Base-by-base conservation (phyloP, 208 protist genomes). In the Novymonas esmeraldas region DNA sequence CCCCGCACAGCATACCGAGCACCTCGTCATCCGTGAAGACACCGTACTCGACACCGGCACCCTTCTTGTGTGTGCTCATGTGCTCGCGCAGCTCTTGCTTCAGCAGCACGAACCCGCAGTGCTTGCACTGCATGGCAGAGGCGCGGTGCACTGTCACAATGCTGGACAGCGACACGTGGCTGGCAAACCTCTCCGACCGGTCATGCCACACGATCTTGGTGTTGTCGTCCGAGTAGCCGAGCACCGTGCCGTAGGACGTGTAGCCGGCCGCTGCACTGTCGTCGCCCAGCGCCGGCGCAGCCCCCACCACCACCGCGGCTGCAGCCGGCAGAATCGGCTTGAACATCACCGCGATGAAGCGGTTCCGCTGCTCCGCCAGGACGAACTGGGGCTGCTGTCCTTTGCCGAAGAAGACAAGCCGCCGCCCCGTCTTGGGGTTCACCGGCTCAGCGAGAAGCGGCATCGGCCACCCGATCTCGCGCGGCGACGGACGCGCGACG, bases 151-250 rank as follows among this genome's bases (percentile, higher is more conserved):
- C 68, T 6, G 64, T 73, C 18, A 70, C 51, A 45, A 94, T 83
- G 39, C 49, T 58, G 20, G 76, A 74, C 13, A 91, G 57, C 7
- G 67, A 75, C 11, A 94, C 58, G 14, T 56, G 50, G 34, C 74
- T 89, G 20, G 88, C 82, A 65, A 86, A 94, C 26, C 70, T 68
- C 60, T 89, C 80, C 42, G 81, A 73, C 18, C 84, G 79, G 45
- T 90, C 76, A 34, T 94, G 85, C 85, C 88, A 94, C 28, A 92
- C 82, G n/a, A 94, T 76, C 49, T 80, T 73, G 2, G 71, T 83
- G 64, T 87, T 69, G 67, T 89, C 79, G 68, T 90, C 81, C 22
- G 81, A 83, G 80, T 90, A 93, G 24, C 84, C 87, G 1, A 93
- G 75, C 11, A 93, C 76, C 18, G 84, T 90, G 62, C 87, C 87